Base-by-base conservation (phyloP, 1,284 basidiomycete species). In the Ganoderma boninense region DNA sequence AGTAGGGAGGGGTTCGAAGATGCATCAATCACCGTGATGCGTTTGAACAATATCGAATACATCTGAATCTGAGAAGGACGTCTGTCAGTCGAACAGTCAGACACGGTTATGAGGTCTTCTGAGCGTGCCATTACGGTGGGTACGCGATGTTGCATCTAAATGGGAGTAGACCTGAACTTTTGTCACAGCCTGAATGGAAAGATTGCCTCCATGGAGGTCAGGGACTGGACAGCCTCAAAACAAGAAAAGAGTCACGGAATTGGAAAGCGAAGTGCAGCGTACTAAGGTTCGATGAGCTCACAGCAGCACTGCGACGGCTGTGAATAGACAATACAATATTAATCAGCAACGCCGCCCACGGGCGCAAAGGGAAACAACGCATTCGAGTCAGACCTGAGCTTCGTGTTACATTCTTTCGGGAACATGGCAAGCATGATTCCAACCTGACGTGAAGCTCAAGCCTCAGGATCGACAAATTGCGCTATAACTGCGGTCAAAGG, bases 11-110 rank as follows among this genome's bases (percentile, higher is more conserved):
- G 42, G 43, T 38, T 42, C 11, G 69, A 57, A 44, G 49, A 66
- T 20, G 60, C 23, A 66, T 66, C 65, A 56, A 64, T 66, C 60
- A 69, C 43, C 13, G 35, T 29, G 40, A 60, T 26, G 43, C 44
- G 61, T 66, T 42, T 59, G 54, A 32, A 43, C 26, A 32, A 18
- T 61, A 65, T 46, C 64, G 57, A 32, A 26, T 64, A 32, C 62
- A 49, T 49, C 60, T 46, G 20, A 49, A 49, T 49, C 60, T 46
- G 20, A 49, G 52, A 56, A 65, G 59, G n/a, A 18, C 10, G 38
- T 42, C 23, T n/a, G 29, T 64, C 54, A 40, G 62, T 64, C 26
- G 8, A 62, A 64, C 56, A 32, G 18, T 54, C 56, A 64, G 23
- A 61, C 35, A 35, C 46, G 26, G 35, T 60, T 46, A 18, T 43